Percentiles rank a stretch among this genome's conserved stretches.
phyloP scores from a whole-genome alignment of 768 basidiomycete species.

The Kwoniella newhampshirensis region DNA sequence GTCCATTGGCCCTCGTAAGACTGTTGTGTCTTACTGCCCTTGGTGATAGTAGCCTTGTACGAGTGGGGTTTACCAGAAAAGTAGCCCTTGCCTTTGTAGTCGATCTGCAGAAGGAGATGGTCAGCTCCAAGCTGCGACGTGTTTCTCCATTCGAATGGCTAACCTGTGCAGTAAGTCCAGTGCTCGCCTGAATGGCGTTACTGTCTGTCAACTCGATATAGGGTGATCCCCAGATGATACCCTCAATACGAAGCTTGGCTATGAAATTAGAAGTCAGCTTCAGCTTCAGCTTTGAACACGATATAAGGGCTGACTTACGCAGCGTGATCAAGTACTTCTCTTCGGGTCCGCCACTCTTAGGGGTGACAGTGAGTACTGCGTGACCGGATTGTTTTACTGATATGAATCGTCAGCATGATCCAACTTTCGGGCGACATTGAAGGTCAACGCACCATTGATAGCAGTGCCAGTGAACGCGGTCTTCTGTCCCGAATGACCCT shows the following conservation, averaged over 20 bases:
- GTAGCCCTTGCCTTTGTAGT: conserved; percentile 96
- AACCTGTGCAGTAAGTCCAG: conserved; percentile 63
- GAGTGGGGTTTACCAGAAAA: conserved; percentile 88
- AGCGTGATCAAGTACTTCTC: conserved; percentile 88
- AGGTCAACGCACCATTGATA: conserved; percentile 54
- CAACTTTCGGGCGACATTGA: not conserved
- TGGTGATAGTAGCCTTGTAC: conserved; percentile 78
- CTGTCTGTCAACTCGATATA: conserved; percentile 87
- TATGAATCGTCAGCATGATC: not conserved
- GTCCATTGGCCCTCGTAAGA: conserved; percentile 52
- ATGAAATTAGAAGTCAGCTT: not conserved
- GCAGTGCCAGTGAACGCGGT: conserved; percentile 76
- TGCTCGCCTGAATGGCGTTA: conserved; percentile 71
- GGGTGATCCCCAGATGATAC: conserved; percentile 76
- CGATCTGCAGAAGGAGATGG: conserved; percentile 58
- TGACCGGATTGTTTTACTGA: conserved; percentile 94
- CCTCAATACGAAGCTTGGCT: conserved; percentile 84
- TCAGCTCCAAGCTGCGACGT: not conserved
- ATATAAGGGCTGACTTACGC: conserved; percentile 52
- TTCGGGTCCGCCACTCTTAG: conserved; percentile 59
- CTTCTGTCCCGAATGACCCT: conserved; percentile 92
- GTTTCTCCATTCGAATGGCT: conserved; percentile 17
- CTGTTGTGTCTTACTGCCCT: conserved; percentile 56
- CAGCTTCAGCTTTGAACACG: not conserved
- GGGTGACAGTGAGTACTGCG: conserved; percentile 70